Percentiles rank a stretch among this genome's conserved stretches.
phyloP scores from a whole-genome alignment of 306 rosid genomes.

The Cucumis cinereus region DNA sequence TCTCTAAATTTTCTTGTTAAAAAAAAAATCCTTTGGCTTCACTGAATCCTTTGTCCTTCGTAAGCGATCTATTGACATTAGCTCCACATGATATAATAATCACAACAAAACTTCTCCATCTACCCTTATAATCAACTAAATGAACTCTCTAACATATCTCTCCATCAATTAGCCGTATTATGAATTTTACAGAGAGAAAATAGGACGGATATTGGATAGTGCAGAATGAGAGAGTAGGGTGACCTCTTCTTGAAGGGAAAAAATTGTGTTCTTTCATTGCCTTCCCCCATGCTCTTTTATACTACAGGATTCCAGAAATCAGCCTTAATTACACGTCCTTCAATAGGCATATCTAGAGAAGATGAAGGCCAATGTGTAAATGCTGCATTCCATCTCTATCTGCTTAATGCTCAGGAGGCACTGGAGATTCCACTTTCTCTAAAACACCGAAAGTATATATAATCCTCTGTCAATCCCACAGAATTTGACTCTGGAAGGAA shows the following conservation, averaged over 20 bases:
- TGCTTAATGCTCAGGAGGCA: neutral
- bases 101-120: neutral
- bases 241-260: neutral
- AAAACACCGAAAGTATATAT: neutral
- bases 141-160: neutral
- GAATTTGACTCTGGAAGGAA: neutral
- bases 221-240: neutral
- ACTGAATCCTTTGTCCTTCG: neutral
- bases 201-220: neutral
- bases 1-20: neutral
- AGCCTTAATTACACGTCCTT: neutral
- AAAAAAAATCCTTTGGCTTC: neutral
- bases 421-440: neutral
- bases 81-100: neutral
- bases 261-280: neutral
- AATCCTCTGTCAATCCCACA: neutral
- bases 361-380: neutral
- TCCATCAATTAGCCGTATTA: neutral
- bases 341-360: neutral
- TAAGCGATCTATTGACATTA: neutral
- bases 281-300: neutral
- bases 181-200: neutral
- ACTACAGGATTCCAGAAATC: neutral
- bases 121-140: neutral
- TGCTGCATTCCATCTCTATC: neutral